Evolutionary conservation across 2,329 filamentous ascomycete species (phyloP), one percentile per base, ranked within the genome.

Genomic region (Lojkania enalia): DNA sequence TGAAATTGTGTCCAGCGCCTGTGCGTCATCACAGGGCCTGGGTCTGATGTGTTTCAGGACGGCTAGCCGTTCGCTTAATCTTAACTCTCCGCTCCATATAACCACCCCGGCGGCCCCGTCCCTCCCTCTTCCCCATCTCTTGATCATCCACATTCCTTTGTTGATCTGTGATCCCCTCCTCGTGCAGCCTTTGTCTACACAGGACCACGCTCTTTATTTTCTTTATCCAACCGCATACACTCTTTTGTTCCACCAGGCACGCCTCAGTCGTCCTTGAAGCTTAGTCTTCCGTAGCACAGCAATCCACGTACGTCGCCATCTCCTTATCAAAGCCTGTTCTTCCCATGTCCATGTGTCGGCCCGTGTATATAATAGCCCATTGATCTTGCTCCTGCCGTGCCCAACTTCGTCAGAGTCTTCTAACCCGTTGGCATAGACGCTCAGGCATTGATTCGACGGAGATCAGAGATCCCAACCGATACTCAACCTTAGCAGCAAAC

Each of bases 91-190:
- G 13, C 21, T 38, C 21, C 36, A 41, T 42, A 45, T 35, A 49
- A 45, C 39, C 29, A 19, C 20, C 32, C 25, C 18, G 35, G 18
- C 29, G 35, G 29, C 44, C 21, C 21, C 36, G 7, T 40, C 41
- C 39, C 42, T 51, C 42, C 39, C 20, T 19, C 25, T 38, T 43
- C 46, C 21, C 43, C 40, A 50, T 48, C 48, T 54, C 39, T 53
- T 38, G 40, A 45, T 41, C 49, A 44, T 45, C 44, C 54, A 62
- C 58, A 55, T 55, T 63, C 57, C 45, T 57, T 59, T 60, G 44
- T 52, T 42, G 44, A 54, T 48, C 46, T 54, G 46, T 44, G 38
- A 50, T 55, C 52, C 35, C 20, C 38, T 39, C 53, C 49, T 54
- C 46, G 42, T 50, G 43, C 52, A 55, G 48, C 54, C 42, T 44